Evolutionary conservation across 2,329 filamentous ascomycete species (phyloP), one percentile per base, ranked within the genome.

Genomic region (Proliferodiscus dingleyae): DNA sequence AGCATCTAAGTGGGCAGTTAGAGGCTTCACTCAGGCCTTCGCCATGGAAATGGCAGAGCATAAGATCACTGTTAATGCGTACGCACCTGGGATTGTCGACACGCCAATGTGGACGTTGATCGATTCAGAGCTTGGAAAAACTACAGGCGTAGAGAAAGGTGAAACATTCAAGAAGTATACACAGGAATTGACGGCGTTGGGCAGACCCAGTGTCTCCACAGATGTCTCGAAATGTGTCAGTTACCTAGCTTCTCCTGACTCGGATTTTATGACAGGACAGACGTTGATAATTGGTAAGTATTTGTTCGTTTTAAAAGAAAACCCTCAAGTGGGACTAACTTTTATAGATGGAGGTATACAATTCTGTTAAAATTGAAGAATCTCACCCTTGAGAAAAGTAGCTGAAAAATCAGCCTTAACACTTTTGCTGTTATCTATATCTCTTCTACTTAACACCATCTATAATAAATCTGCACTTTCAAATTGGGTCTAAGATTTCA

Each of bases 71-170:
- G 81, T 77, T 23, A 87, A 86, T 53, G 75, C 76, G 0, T 86
- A 85, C 54, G 81, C 79, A 0, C 83, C 83, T 0, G 75, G 3
- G 73, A 83, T 86, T 38, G 80, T 86, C 0, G 79, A 74, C 0
- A 85, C 80, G 0, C 68, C 70, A 0, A 85, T 85, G 81, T 86
- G 81, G 81, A 81, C 85, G 37, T 58, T 78, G 2, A 84, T 86
- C 43, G 83, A 85, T 49, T 74, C 77, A 51, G 74, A 74, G 46
- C 51, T 83, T 24, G 77, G 72, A 1, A 70, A 75, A 59, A 69
- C 70, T 46, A 68, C 64, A 1, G 79, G 75, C 0, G 65, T 67
- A 0, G 64, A 69, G 55, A 75, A 71, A 54, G 75, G 75, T 2
- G 71, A 75, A 19, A 74, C 71, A 11, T 75, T 81, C 45, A 72